Conservation (phyloP, 306 rosid genomes). For the Inga oerstediana region DNA sequence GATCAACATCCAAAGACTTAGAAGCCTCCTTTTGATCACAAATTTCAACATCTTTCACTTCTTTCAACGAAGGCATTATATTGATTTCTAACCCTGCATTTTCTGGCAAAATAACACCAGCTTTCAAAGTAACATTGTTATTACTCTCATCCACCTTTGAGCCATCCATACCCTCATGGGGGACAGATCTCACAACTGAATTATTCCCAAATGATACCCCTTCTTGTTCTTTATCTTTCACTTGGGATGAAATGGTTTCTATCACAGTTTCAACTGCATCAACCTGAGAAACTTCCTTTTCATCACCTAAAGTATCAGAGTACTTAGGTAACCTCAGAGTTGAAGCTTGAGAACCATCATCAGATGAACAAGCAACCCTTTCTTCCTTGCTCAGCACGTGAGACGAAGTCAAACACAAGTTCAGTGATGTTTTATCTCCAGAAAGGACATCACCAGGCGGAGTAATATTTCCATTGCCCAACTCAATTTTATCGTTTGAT, state of each 20-base stretch:
- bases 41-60: slow-evolving; percentile 25
- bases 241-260: slow-evolving; percentile 20
- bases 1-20: slow-evolving; percentile 27
- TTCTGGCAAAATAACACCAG: slow-evolving; percentile 32
- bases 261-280: slow-evolving; percentile 18
- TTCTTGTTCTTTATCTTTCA: slow-evolving; percentile 33
- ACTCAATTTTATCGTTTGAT: slow-evolving; percentile 17
- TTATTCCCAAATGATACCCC: slow-evolving; percentile 24
- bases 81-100: slow-evolving; percentile 10
- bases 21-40: slow-evolving; percentile 36
- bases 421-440: slow-evolving; percentile 25
- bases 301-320: slow-evolving; percentile 21
- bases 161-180: slow-evolving; percentile 27
- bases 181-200: slow-evolving; percentile 10
- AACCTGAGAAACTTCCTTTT: slow-evolving; percentile 28
- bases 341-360: slow-evolving; percentile 22
- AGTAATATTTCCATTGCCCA: background rate
- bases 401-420: slow-evolving; percentile 29
- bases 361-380: slow-evolving; percentile 8
- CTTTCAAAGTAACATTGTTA: slow-evolving; percentile 20
- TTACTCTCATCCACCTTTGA: slow-evolving; percentile 26
- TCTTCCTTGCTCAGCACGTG: slow-evolving; percentile 17
- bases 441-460: slow-evolving; percentile 11
- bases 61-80: slow-evolving; percentile 6
- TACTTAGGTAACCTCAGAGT: background rate